Base-by-base conservation (phyloP, 805 yeast genomes). In the Metschnikowia corniflorae region DNA sequence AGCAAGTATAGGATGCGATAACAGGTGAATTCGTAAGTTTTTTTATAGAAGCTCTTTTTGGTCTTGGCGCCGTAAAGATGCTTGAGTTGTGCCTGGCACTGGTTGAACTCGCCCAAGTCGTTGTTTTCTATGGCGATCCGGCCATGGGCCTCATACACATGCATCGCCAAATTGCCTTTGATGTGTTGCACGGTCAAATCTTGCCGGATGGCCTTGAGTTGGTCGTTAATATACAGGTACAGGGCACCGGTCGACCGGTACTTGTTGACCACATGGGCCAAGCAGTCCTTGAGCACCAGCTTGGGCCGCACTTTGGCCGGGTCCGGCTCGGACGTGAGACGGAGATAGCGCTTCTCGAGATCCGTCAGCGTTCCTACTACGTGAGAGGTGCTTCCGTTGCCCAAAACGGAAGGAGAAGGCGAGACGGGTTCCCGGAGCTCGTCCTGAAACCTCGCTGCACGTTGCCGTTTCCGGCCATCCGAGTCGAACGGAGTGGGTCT, bases 71-170 rank as follows among this genome's bases (percentile, higher is more conserved):
- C 73, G 53, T 82, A 89, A 16, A 89, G 63, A 29, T 73, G 67
- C 44, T 76, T 76, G 33, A 93, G 62, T 50, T 87, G 86, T 12
- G 94, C 78, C 58, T 85, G 95, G 57, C 97, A 93, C 58, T 91
- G 97, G 63, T 93, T 93, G 58, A 85, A 88, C 58, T 93, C 97
- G 7, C 97, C 97, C 44, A 91, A 62, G 58, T 91, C 98, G 26
- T 75, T 72, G 53, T 83, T 80, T 48, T 80, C 83, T 25, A 91
- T 71, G 0, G 97, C 95, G n/a, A 89, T 66, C 32, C 88, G 75
- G 4, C 93, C 93, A 59, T 91, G 95, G 3, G 80, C 73, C 58
- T 87, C 93, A 58, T 93, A 91, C 0, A 87, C 95, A 37, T 63
- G 54, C 5, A 87, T 75, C 0, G 96, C 77, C 54, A 93, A 85